Evolutionary conservation across 805 yeast species (phyloP).

Genomic region (Candida methanosorbosa): DNA sequence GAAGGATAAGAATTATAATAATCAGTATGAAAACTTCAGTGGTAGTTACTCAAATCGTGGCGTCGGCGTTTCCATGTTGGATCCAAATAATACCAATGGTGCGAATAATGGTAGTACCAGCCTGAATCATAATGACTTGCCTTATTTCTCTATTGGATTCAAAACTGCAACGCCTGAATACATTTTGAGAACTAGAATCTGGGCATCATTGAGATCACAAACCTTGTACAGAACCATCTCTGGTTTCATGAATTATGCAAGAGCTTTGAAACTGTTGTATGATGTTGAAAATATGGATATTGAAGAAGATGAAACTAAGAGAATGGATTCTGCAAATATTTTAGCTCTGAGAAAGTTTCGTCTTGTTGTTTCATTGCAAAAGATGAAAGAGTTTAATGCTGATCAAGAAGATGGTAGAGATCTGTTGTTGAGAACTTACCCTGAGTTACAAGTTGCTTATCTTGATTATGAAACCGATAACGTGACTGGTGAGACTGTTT

Average conservation of each 20-base stretch:
- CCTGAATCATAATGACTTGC: constrained; percentile 47
- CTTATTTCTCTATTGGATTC: constrained; percentile 64
- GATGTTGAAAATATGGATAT: constrained; percentile 37
- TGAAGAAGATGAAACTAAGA: constrained; percentile 25
- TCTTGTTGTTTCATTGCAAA: constrained; percentile 59
- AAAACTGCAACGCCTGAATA: constrained; percentile 56
- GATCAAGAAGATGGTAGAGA: constrained; percentile 56
- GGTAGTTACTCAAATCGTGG: constrained; percentile 8
- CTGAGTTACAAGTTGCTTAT: constrained; percentile 57
- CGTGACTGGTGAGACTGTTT: constrained; percentile 35
- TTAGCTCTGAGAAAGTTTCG: constrained; percentile 58
- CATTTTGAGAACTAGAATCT: constrained; percentile 63
- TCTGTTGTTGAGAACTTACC: constrained; percentile 53
- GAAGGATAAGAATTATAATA: too few species aligned
- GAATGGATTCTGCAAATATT: constrained; percentile 36
- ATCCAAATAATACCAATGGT: neutral
- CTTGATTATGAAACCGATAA: constrained; percentile 43
- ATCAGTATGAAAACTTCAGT: neutral
- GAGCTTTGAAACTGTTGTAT: constrained; percentile 61
- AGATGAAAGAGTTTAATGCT: constrained; percentile 40
- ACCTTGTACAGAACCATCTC: constrained; percentile 75
- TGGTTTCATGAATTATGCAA: constrained; percentile 72
- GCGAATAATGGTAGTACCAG: too few species aligned
- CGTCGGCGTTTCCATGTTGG: too few species aligned
- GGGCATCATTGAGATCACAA: constrained; percentile 82